Evolutionary conservation across 139 green algal genomes (phyloP).

Genomic region (Eudorina sp.): DNA sequence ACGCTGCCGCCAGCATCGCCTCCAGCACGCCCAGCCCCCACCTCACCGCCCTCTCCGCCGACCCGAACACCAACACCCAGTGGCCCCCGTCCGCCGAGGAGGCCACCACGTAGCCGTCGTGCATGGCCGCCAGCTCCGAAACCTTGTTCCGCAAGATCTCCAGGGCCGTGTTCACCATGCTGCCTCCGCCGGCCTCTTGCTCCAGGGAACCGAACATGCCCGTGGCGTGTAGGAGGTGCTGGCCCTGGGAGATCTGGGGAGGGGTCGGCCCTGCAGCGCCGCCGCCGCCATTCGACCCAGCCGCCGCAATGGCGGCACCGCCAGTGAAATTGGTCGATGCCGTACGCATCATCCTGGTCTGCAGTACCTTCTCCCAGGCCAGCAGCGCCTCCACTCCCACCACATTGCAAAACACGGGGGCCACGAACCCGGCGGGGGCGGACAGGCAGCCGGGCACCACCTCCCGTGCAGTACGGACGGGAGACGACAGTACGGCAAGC

Average conservation of each 20-base stretch:
- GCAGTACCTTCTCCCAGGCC: slow-evolving; percentile 29
- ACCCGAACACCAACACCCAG: slow-evolving; percentile 44
- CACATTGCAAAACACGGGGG: slow-evolving; percentile 46
- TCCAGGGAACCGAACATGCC: too few relatives aligned
- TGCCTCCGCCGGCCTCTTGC: too few relatives aligned
- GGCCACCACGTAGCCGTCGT: slow-evolving; percentile 41
- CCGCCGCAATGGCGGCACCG: too few relatives aligned
- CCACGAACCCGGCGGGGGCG: slow-evolving; percentile 38
- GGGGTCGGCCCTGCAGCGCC: too few relatives aligned
- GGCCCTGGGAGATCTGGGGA: too few relatives aligned
- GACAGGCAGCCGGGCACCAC: slow-evolving; percentile 42
- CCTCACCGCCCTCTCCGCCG: slow-evolving; percentile 7
- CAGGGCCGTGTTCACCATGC: background rate
- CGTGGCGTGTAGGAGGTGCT: too few relatives aligned
- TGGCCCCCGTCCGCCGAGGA: slow-evolving; percentile 17
- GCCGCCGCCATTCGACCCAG: too few relatives aligned
- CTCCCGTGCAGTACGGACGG: slow-evolving; percentile 13
- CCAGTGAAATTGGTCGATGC: background rate
- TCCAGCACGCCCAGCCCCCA: slow-evolving; percentile 44
- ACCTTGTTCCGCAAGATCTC: slow-evolving; percentile 5
- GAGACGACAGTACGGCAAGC: slow-evolving; percentile 1
- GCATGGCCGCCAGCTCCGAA: background rate
- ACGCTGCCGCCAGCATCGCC: slow-evolving; percentile 30
- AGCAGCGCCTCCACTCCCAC: slow-evolving; percentile 35
- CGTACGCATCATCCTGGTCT: background rate